phyloP scores from a whole-genome alignment of 768 basidiomycete species.

The Suillus hirtellus region DNA sequence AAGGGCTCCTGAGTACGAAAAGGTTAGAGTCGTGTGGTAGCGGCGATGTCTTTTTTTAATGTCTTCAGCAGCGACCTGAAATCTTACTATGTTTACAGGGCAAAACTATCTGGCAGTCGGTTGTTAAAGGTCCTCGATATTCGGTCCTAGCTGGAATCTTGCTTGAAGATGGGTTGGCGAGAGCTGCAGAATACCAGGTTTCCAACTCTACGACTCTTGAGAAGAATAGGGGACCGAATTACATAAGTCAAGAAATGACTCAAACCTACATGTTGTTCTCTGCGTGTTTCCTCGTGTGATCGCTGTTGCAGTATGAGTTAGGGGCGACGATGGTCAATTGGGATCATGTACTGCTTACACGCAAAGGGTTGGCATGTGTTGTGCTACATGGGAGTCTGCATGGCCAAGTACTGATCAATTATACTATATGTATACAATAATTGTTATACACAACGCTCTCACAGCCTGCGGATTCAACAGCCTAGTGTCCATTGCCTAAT shows the following conservation, averaged over 20 bases:
- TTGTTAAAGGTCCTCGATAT: neutral
- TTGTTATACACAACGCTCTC: neutral
- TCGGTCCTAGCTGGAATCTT: neutral
- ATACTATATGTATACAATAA: too few relatives aligned
- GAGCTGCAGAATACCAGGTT: constrained; percentile 3
- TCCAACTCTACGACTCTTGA: too few relatives aligned
- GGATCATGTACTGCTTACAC: neutral
- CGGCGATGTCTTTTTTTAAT: neutral
- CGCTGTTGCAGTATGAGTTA: neutral
- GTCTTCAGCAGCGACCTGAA: neutral
- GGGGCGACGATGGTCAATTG: neutral
- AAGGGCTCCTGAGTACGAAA: constrained; percentile 1
- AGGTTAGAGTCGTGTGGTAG: neutral
- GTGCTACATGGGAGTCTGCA: neutral
- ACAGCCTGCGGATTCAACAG: neutral
- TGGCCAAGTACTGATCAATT: neutral
- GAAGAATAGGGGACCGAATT: neutral
- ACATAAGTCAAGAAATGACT: neutral
- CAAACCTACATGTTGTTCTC: neutral
- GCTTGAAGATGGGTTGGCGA: neutral
- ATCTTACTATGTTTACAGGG: neutral
- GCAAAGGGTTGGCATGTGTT: neutral
- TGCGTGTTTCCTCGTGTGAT: neutral
- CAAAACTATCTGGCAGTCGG: constrained; percentile 1
- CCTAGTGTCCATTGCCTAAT: neutral